Percentiles rank a stretch among this genome's conserved stretches.
phyloP scores from a whole-genome alignment of 768 basidiomycete species.

The Lyophyllum shimeji region DNA sequence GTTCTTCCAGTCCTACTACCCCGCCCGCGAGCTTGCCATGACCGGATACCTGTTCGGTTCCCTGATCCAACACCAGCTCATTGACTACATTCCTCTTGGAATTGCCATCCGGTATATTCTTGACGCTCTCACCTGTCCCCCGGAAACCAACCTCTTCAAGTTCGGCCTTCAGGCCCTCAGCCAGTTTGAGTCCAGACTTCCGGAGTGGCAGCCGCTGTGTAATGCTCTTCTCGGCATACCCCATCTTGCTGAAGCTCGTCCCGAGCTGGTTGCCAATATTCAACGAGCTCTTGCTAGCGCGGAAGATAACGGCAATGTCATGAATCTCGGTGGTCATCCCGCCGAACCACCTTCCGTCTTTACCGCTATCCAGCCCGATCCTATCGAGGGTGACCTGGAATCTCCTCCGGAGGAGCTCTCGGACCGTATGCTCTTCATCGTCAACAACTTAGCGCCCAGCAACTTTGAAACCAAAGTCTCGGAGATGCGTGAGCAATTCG shows the following conservation, averaged over 20 bases:
- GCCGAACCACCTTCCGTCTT: slow-evolving; percentile 59
- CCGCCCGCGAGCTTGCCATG: slow-evolving; percentile 90
- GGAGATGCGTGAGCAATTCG: slow-evolving; percentile 86
- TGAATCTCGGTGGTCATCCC: slow-evolving; percentile 25
- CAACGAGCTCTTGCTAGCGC: slow-evolving; percentile 66
- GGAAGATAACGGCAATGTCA: slow-evolving; percentile 40
- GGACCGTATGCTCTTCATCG: slow-evolving; percentile 94
- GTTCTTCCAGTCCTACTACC: slow-evolving; percentile 97
- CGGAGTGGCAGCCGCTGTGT: slow-evolving; percentile 93
- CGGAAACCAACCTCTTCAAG: slow-evolving; percentile 91
- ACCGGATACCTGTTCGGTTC: slow-evolving; percentile 96
- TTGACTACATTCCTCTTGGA: slow-evolving; percentile 91
- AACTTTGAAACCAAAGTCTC: slow-evolving; percentile 87
- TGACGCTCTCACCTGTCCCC: slow-evolving; percentile 88
- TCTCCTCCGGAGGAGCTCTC: slow-evolving; percentile 84
- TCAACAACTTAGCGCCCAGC: slow-evolving; percentile 94
- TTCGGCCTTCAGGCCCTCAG: slow-evolving; percentile 92
- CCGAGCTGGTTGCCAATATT: slow-evolving; percentile 73
- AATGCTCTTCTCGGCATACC: slow-evolving; percentile 86
- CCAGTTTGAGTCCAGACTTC: slow-evolving; percentile 82
- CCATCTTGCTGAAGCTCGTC: slow-evolving; percentile 80
- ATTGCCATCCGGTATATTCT: slow-evolving; percentile 97
- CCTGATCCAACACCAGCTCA: slow-evolving; percentile 88
- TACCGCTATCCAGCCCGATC: slow-evolving; percentile 75
- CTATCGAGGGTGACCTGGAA: slow-evolving; percentile 57